phyloP scores from a whole-genome alignment of 2,329 filamentous ascomycete genomes.

The Pseudogymnoascus sp. region DNA sequence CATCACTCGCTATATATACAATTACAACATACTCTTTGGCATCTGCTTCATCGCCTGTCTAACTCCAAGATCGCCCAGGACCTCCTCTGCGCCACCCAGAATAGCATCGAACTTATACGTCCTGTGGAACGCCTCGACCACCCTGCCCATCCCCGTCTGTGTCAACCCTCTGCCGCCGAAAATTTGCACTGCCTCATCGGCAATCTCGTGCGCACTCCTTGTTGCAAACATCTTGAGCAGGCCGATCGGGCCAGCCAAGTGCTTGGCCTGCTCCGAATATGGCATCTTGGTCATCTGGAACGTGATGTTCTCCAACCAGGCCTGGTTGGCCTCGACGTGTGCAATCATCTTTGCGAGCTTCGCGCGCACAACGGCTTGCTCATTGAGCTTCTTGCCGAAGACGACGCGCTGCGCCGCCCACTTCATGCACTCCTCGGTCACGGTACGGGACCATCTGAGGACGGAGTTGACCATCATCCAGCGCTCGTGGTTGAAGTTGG shows the following conservation, averaged over 20 bases:
- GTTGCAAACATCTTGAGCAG: constrained; percentile 74
- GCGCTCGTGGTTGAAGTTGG: constrained; percentile 84
- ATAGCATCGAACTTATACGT: constrained; percentile 78
- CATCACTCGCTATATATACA: not conserved
- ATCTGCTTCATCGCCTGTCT: constrained; percentile 77
- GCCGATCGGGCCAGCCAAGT: constrained; percentile 73
- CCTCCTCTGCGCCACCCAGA: constrained; percentile 74
- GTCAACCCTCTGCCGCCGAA: constrained; percentile 78
- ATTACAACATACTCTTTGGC: constrained; percentile 72
- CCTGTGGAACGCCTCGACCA: constrained; percentile 77
- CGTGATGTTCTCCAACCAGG: constrained; percentile 26
- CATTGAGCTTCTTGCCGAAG: constrained; percentile 73
- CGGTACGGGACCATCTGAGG: constrained; percentile 55
- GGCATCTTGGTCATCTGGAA: constrained; percentile 85
- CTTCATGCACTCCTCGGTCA: constrained; percentile 78
- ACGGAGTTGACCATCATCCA: constrained; percentile 66
- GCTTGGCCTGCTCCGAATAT: constrained; percentile 65
- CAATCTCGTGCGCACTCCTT: constrained; percentile 70
- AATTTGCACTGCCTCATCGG: constrained; percentile 77
- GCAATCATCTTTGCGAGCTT: constrained; percentile 89
- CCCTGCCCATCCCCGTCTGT: constrained; percentile 71
- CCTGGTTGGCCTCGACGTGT: constrained; percentile 22
- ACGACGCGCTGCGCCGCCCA: constrained; percentile 84
- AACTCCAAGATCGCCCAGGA: constrained; percentile 72
- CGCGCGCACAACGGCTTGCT: constrained; percentile 74